These are phyloP conservation scores for Pichia californica DNA, from an alignment of 805 yeast species.

Conservation along the genomic window DNA sequence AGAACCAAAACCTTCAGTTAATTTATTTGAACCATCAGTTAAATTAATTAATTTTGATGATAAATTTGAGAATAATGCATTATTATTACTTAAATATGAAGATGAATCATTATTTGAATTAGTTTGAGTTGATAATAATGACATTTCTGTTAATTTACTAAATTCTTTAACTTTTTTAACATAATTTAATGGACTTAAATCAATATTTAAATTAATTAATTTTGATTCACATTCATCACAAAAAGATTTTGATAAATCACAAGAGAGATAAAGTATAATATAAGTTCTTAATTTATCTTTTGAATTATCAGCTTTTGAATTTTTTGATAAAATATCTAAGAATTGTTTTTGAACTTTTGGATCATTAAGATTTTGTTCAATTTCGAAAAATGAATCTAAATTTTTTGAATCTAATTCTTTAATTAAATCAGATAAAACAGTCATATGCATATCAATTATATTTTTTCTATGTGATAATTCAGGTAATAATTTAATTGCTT, in stretches of 20 bases:
- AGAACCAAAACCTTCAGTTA: constrained; percentile 86
- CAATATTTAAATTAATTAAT: constrained; percentile 49
- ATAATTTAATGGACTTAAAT: constrained; percentile 61
- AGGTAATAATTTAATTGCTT: constrained; percentile 88
- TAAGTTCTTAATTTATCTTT: constrained; percentile 84
- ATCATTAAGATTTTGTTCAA: constrained; percentile 77
- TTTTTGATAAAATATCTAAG: constrained; percentile 45
- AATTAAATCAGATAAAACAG: constrained; percentile 77
- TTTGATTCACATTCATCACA: constrained; percentile 55
- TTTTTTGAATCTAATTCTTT: constrained; percentile 81
- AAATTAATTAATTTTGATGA: constrained; percentile 75
- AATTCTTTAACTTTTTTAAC: constrained; percentile 77
- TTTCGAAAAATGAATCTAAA: constrained; percentile 86
- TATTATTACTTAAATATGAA: constrained; percentile 25
- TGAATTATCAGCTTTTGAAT: constrained; percentile 48
- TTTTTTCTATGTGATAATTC: constrained; percentile 84
- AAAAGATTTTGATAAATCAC: constrained; percentile 42
- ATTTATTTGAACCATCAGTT: constrained; percentile 56
- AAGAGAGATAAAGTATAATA: constrained; percentile 62
- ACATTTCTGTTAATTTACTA: constrained; percentile 42
- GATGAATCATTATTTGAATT: constrained; percentile 23
- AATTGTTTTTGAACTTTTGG: constrained; percentile 53
- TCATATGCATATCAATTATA: constrained; percentile 94
- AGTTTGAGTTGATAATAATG: constrained; percentile 26
- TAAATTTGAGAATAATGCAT: constrained; percentile 62